These are phyloP conservation scores for Oidiodendron maius DNA, from an alignment of 495 filamentous ascomycete genomes.

Conservation along the genomic window DNA sequence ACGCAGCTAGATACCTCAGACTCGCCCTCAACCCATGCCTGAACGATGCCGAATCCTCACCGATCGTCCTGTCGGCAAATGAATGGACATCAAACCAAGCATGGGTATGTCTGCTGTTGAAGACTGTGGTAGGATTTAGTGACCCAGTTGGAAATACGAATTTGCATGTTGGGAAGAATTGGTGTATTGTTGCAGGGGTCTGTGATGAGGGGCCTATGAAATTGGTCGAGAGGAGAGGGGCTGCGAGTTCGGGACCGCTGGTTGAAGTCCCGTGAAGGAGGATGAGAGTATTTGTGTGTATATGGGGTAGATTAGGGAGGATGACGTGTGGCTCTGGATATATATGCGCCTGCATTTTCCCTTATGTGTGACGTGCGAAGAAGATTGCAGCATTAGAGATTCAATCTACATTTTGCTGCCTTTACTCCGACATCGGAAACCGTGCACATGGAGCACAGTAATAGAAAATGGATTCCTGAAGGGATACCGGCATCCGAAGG, in stretches of 20 bases:
- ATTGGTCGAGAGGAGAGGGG: background rate
- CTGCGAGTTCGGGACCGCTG: constrained; percentile 5
- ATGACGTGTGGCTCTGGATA: background rate
- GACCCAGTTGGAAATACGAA: constrained; percentile 16
- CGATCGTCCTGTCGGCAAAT: constrained; percentile 10
- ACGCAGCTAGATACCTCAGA: background rate
- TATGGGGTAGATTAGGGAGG: background rate
- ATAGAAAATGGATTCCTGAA: too few relatives aligned
- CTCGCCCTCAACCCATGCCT: background rate
- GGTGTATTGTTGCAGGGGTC: background rate
- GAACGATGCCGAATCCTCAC: background rate
- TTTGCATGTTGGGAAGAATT: constrained; percentile 7
- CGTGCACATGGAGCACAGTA: too few relatives aligned
- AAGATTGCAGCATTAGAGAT: too few relatives aligned
- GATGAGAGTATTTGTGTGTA: constrained; percentile 13
- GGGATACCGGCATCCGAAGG: too few relatives aligned
- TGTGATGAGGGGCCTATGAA: background rate
- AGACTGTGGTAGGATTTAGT: constrained; percentile 6
- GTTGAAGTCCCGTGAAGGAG: constrained; percentile 15
- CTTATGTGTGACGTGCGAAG: too few relatives aligned
- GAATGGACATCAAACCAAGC: constrained; percentile 17
- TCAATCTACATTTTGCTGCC: too few relatives aligned
- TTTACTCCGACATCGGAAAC: too few relatives aligned
- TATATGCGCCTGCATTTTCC: too few relatives aligned
- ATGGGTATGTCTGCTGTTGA: background rate